A percentile compares a stretch with the other conserved stretches of the same genome.
Evolutionary conservation across 169 alveolate genomes (phyloP).

Genomic region (Plasmodium gaboni): DNA sequence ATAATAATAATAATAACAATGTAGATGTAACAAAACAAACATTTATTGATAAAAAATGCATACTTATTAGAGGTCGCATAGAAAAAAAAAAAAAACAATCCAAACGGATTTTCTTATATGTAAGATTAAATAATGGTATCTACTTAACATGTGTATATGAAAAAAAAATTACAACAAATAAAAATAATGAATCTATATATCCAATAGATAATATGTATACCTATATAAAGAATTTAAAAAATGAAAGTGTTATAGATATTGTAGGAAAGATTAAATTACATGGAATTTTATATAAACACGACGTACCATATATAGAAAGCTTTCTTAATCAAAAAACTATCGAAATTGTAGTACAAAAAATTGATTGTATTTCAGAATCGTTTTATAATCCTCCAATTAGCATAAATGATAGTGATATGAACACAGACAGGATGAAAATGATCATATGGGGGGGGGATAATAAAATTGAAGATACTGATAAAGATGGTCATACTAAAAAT

Average conservation of each 20-base stretch:
- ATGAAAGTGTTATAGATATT: constrained; percentile 49
- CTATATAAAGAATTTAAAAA: constrained; percentile 52
- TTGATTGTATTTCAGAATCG: constrained; percentile 28
- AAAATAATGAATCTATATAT: background rate
- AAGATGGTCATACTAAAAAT: background rate
- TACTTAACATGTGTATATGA: constrained; percentile 52
- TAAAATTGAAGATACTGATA: background rate
- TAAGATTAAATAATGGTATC: constrained; percentile 30
- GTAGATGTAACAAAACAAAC: background rate
- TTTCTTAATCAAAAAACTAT: constrained; percentile 16
- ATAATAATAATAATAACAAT: background rate
- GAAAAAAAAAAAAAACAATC: constrained; percentile 42
- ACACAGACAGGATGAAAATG: no score
- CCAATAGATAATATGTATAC: constrained; percentile 8
- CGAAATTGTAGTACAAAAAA: constrained; percentile 6
- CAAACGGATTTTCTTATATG: constrained; percentile 30
- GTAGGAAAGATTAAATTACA: constrained; percentile 34
- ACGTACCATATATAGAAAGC: constrained; percentile 37
- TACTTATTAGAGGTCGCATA: constrained; percentile 29
- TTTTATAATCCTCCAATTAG: constrained; percentile 10
- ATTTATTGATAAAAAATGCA: background rate
- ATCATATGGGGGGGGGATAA: background rate
- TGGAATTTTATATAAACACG: constrained; percentile 5
- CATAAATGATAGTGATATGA: constrained; percentile 10
- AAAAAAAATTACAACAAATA: background rate